Evolutionary conservation across 345 rosid genomes (phyloP).

Genomic region (Corchorus olitorius): DNA sequence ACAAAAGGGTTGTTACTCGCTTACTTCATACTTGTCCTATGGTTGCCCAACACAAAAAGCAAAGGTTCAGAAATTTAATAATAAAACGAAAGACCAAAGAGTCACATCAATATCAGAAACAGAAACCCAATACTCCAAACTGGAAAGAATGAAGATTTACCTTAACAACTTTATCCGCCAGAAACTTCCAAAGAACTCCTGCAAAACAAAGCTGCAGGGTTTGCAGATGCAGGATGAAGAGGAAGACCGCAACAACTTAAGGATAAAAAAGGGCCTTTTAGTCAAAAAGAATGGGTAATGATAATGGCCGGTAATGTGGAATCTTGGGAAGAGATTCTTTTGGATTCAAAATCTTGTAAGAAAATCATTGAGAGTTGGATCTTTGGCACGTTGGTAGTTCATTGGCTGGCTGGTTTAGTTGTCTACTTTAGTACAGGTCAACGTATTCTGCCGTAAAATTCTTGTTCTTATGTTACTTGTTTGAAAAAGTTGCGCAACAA

Average conservation of each 20-base stretch:
- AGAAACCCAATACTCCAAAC: neutral
- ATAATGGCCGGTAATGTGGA: neutral
- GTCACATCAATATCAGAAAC: neutral
- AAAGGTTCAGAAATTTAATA: neutral
- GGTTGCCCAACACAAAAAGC: neutral
- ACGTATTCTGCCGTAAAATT: too few relatives aligned
- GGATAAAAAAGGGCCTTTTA: neutral
- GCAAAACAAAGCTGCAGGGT: neutral
- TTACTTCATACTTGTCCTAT: neutral
- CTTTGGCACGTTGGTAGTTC: neutral
- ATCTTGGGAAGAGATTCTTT: neutral
- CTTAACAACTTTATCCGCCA: neutral
- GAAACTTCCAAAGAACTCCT: neutral
- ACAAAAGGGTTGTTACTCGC: neutral
- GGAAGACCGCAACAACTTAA: neutral
- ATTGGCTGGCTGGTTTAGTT: neutral
- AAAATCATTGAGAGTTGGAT: neutral
- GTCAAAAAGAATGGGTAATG: neutral
- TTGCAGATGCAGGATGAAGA: too few relatives aligned
- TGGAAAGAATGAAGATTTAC: conserved; percentile 2
- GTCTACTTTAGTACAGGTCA: neutral
- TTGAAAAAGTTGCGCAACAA: too few relatives aligned
- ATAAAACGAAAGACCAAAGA: neutral
- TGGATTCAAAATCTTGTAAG: neutral
- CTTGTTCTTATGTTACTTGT: too few relatives aligned